Evolutionary conservation across 1,284 basidiomycete genomes (phyloP), one percentile per base, ranked within the genome.

Genomic region (Schizopora paradoxa): DNA sequence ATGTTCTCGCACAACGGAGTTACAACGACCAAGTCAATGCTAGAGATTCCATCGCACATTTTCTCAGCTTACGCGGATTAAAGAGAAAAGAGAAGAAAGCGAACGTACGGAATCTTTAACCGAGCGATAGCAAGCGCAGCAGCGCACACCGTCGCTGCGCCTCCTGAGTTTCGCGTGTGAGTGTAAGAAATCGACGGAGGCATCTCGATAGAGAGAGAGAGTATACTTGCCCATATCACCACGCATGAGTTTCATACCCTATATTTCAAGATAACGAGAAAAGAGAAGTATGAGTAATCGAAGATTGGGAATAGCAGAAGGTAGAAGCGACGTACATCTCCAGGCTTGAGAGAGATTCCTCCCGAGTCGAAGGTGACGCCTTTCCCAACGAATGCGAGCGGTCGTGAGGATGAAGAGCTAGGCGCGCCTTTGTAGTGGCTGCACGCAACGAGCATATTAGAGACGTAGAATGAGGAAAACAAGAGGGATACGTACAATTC

Each of bases 361-460:
- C 91, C 91, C 4, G 83, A 81, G 64, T 93, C 90, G 51, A 91
- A 91, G 4, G 88, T 91, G 59, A 92, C 85, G 47, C 89, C 91
- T 57, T 94, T 94, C 36, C 91, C 91, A 33, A 94, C 88, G 48
- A 92, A 76, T 1, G 81, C 84, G 4, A 91, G 69, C 6, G 86
- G 86, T 43, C 72, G 70, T 0, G 72, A 77, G 37, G 75, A 66
- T 48, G 54, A 47, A 13, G 67, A 66, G 42, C 71, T 65, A 2
- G 73, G 59, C 4, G 79, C 80, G 25, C 90, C 91, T 32, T 84
- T 85, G 73, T 94, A 94, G 63, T 86, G 82, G 51, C 85, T 88
- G 47, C 13, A 40, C 28, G 28, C 32, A 14, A 5, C 22, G 18
- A 10, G 19, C 26, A 10, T 19, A 11, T 13, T 14, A 21, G 26